Percentiles rank a stretch among this genome's conserved stretches.
Evolutionary conservation across 176 grass and related monocot species (phyloP).

Genomic region (Puccinellia tenuiflora): DNA sequence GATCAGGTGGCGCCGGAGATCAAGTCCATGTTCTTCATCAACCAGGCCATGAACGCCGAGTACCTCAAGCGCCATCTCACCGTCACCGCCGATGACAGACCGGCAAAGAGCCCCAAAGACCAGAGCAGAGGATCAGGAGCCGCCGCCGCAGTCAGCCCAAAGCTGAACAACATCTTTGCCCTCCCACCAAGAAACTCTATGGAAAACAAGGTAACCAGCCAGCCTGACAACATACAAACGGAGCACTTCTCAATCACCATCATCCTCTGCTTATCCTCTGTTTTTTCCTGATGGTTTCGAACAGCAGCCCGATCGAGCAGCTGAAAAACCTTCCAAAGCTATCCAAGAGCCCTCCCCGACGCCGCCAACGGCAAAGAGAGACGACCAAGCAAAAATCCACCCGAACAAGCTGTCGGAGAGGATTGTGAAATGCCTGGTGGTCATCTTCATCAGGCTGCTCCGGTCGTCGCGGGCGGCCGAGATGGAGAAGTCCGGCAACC

Average conservation of each 20-base stretch:
- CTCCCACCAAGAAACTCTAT: slow-evolving; percentile 23
- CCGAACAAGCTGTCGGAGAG: slow-evolving; percentile 95
- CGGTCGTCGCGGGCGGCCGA: slow-evolving; percentile 53
- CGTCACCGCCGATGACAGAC: slow-evolving; percentile 7
- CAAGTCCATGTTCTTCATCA: slow-evolving; percentile 95
- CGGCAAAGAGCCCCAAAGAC: slow-evolving; percentile 4
- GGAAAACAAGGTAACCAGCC: slow-evolving; percentile 8
- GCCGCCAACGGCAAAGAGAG: neutral
- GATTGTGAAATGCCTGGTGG: slow-evolving; percentile 76
- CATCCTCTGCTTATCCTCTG: neutral
- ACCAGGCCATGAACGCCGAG: slow-evolving; percentile 76
- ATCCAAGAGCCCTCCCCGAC: slow-evolving; percentile 26
- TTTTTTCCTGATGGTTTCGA: neutral
- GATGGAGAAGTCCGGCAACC: slow-evolving; percentile 44
- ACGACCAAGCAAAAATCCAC: slow-evolving; percentile 11
- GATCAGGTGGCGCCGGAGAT: slow-evolving; percentile 36
- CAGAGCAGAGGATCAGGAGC: slow-evolving; percentile 13
- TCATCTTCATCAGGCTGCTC: slow-evolving; percentile 81
- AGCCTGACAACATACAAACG: neutral
- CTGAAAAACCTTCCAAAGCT: slow-evolving; percentile 16
- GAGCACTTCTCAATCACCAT: neutral
- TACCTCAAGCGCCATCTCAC: slow-evolving; percentile 41
- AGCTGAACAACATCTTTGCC: neutral
- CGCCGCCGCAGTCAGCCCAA: slow-evolving; percentile 13
- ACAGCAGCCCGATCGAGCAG: neutral